Base-by-base conservation (phyloP, 805 yeast genomes). In the Pichia membranifaciens region DNA sequence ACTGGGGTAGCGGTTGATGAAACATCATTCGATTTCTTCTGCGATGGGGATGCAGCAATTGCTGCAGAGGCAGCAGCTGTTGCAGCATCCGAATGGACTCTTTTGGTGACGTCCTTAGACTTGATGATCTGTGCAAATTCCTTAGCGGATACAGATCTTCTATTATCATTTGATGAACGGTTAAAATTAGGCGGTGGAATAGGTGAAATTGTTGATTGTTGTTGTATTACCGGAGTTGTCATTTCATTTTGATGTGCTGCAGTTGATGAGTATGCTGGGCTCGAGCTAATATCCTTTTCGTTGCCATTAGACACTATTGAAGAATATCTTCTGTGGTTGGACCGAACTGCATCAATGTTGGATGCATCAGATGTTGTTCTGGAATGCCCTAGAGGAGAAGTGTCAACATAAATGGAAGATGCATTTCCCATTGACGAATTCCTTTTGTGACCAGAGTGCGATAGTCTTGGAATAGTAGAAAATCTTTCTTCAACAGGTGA, bases 61-160 rank as follows among this genome's bases (percentile, higher is more conserved):
- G 51, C 33, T 6, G 47, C 43, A 8, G 50, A 47, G 9, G 57
- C 57, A 9, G 62, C 58, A 18, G 41, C 35, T 4, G 49, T 44
- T 9, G 48, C 41, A 12, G 50, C 45, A 16, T 50, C 50, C 20
- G 78, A 72, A 1, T 69, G 72, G 4, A 78, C 64, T 53, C 79
- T 64, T 52, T 73, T 73, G 8, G 63, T 29, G 4, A 39, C 53
- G 48, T 58, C 62, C 23, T 47, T 48, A 2, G 46, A 37, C 37
- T 28, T 58, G 13, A 39, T 16, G 5, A 41, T 37, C 29, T 42
- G 28, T 20, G 38, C 53, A 51, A 36, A 50, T 46, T 73, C 78
- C 50, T 71, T 76, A 0, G 78, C 79, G 40, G 80, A 75, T 1
- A 76, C 72, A 1, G 80, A 70, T 58, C 82, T 68, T 58, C 78